These are phyloP conservation scores for Bothriochloa decipiens DNA, from an alignment of 176 grass and related monocot genomes.

Conservation along the genomic window DNA sequence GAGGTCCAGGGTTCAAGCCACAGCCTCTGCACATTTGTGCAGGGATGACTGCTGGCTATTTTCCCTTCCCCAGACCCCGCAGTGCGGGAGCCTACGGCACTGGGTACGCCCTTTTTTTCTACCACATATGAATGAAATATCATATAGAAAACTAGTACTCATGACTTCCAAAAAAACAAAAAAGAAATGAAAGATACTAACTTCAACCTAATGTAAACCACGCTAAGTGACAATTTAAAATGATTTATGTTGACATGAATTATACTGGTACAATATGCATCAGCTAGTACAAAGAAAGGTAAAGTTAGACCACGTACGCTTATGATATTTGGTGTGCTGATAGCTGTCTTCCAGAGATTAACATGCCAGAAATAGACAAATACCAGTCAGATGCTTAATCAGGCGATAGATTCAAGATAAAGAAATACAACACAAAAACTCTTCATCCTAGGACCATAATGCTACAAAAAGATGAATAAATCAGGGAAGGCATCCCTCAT, in stretches of 20 bases:
- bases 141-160: neutral
- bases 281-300: constrained; percentile 14
- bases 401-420: neutral
- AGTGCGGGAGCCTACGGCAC: no score
- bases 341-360: constrained; percentile 77
- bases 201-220: neutral
- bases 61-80: no score
- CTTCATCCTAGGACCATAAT: neutral
- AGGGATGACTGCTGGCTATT: no score
- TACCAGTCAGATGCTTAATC: constrained; percentile 39
- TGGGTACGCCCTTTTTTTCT: no score
- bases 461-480: neutral
- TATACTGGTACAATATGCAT: neutral
- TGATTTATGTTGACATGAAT: neutral
- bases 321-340: constrained; percentile 99
- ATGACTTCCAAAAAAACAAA: neutral
- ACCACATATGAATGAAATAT: constrained; percentile 1
- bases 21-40: no score
- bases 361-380: constrained; percentile 51
- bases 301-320: constrained; percentile 68
- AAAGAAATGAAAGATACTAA: constrained; percentile 6
- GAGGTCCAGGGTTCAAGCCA: no score
- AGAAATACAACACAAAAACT: neutral
- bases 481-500: neutral
- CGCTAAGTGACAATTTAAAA: neutral